Evolutionary conservation across 2,329 filamentous ascomycete genomes (phyloP).

Genomic region (Fusarium sp.): DNA sequence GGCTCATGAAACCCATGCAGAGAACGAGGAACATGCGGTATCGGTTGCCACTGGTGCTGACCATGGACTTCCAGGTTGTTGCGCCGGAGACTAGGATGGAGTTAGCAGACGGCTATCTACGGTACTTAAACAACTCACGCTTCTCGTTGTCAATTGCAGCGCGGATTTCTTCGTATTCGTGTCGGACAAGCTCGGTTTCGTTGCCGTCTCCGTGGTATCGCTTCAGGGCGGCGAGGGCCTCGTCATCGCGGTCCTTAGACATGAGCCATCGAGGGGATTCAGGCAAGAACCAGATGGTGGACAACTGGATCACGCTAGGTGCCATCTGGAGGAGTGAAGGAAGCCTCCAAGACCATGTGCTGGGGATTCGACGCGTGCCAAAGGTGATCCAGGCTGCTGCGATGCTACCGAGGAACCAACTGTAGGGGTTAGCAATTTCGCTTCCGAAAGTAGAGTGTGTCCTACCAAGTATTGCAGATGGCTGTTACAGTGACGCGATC

Average conservation of each 20-base stretch:
- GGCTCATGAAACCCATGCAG: slow-evolving; percentile 58
- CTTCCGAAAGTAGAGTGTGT: background rate
- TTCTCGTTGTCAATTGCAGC: slow-evolving; percentile 53
- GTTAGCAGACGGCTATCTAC: background rate
- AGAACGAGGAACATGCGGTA: slow-evolving; percentile 54
- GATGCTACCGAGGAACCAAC: slow-evolving; percentile 60
- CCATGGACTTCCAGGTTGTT: slow-evolving; percentile 46
- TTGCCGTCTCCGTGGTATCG: slow-evolving; percentile 69
- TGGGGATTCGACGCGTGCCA: slow-evolving; percentile 55
- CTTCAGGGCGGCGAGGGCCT: slow-evolving; percentile 64
- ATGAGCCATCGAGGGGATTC: slow-evolving; percentile 74
- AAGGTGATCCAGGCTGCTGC: slow-evolving; percentile 57
- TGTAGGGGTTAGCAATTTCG: slow-evolving; percentile 36
- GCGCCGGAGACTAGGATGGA: slow-evolving; percentile 20
- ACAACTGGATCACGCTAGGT: slow-evolving; percentile 20
- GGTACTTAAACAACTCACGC: slow-evolving; percentile 33
- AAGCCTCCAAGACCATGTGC: slow-evolving; percentile 52
- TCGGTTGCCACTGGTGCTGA: slow-evolving; percentile 47
- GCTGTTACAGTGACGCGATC: slow-evolving; percentile 64
- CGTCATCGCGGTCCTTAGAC: slow-evolving; percentile 48
- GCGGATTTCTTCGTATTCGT: slow-evolving; percentile 63
- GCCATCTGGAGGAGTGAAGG: slow-evolving; percentile 45
- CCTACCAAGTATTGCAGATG: slow-evolving; percentile 60
- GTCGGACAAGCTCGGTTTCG: slow-evolving; percentile 61
- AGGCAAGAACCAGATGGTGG: slow-evolving; percentile 62